Evolutionary conservation across 768 basidiomycete genomes (phyloP).

Genomic region (Leucocoprinus sp.): DNA sequence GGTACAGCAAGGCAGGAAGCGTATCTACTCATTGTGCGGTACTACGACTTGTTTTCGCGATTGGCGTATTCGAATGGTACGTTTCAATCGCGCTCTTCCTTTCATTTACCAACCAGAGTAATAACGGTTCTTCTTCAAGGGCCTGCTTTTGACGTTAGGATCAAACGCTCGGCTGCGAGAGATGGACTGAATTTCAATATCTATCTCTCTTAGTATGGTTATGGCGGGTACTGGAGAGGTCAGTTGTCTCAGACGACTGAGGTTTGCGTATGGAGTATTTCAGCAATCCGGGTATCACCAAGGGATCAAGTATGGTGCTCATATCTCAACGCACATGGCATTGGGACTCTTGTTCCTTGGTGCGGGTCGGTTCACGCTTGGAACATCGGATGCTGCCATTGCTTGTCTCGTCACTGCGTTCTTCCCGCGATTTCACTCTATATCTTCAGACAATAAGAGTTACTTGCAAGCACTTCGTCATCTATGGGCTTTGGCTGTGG

Average conservation of each 20-base stretch:
- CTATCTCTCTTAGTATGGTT: slow-evolving; percentile 81
- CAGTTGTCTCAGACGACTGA: slow-evolving; percentile 75
- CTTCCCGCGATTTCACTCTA: slow-evolving; percentile 79
- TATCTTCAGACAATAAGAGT: slow-evolving; percentile 80
- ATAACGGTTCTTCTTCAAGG: slow-evolving; percentile 41
- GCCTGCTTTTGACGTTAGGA: slow-evolving; percentile 76
- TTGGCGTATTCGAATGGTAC: slow-evolving; percentile 61
- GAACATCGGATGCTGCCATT: slow-evolving; percentile 86
- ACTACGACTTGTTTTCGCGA: slow-evolving; percentile 74
- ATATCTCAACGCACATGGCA: slow-evolving; percentile 85
- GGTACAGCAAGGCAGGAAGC: slow-evolving; percentile 91
- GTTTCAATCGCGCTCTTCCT: slow-evolving; percentile 17
- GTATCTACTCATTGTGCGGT: slow-evolving; percentile 70
- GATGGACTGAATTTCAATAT: slow-evolving; percentile 85
- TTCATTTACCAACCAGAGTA: neutral
- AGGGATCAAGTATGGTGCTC: slow-evolving; percentile 77
- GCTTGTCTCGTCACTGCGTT: slow-evolving; percentile 86
- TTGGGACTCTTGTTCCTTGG: slow-evolving; percentile 91
- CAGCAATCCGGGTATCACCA: slow-evolving; percentile 53
- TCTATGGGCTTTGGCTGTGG: slow-evolving; percentile 92
- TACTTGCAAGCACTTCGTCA: slow-evolving; percentile 92
- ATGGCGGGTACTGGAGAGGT: slow-evolving; percentile 98
- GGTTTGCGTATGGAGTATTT: slow-evolving; percentile 86
- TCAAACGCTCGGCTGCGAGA: slow-evolving; percentile 79
- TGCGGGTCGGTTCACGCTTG: slow-evolving; percentile 84